phyloP scores from a whole-genome alignment of 495 filamentous ascomycete species.

The Ascodesmis nigricans region DNA sequence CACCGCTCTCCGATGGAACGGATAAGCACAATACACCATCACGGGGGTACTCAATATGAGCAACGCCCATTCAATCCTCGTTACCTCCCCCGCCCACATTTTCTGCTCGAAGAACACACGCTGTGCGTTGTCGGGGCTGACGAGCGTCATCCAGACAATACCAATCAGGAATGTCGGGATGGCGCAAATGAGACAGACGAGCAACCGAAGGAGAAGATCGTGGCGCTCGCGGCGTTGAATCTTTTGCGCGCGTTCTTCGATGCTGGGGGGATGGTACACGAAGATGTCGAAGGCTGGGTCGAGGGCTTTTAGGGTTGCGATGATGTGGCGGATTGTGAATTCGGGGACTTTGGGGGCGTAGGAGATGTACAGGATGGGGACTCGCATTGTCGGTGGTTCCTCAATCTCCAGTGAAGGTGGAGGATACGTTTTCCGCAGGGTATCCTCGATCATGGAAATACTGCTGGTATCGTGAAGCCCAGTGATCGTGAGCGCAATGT shows the following conservation, averaged over 20 bases:
- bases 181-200: constrained; percentile 47
- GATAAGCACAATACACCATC: constrained; percentile 70
- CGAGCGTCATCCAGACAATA: constrained; percentile 73
- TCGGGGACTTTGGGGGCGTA: constrained; percentile 47
- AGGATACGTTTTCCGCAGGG: too few species aligned
- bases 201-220: constrained; percentile 39
- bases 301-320: constrained; percentile 38
- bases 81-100: constrained; percentile 49
- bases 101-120: constrained; percentile 44
- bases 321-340: constrained; percentile 57
- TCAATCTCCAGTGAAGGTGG: constrained; percentile 26
- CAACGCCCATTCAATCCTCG: constrained; percentile 57
- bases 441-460: too few species aligned
- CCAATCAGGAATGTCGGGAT: constrained; percentile 82
- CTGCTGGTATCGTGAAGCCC: too few species aligned
- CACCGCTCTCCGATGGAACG: constrained; percentile 58
- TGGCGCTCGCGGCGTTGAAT: constrained; percentile 43
- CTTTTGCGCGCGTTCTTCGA: constrained; percentile 60
- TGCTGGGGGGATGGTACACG: constrained; percentile 58
- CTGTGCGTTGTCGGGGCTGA: constrained; percentile 33
- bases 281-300: constrained; percentile 41
- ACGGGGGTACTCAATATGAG: constrained; percentile 76
- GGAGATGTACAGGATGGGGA: constrained; percentile 45
- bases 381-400: constrained; percentile 27
- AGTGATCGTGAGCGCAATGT: not conserved